phyloP scores from a whole-genome alignment of 169 alveolate genomes.

The Cryptosporidium bovis region DNA sequence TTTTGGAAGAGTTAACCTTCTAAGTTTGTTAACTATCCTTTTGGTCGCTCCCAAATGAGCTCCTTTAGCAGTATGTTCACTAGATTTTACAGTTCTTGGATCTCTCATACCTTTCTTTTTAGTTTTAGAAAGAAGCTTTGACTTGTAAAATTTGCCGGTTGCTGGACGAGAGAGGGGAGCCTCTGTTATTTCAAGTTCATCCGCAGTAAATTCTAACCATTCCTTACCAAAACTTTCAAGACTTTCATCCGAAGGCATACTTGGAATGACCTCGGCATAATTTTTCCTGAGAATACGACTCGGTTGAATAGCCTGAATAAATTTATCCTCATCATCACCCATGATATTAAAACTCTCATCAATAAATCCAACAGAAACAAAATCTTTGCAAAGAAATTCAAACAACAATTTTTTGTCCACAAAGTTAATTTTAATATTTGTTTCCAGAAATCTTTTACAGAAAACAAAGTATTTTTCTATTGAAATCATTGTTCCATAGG shows the following conservation, averaged over 20 bases:
- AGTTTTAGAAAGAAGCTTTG: background rate
- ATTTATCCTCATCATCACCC: constrained; percentile 3
- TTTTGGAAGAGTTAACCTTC: no score
- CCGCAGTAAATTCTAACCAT: background rate
- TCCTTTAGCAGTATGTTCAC: no score
- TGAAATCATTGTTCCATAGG: background rate
- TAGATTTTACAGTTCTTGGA: no score
- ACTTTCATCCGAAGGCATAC: background rate
- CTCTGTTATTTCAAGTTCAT: background rate
- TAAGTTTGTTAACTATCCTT: no score
- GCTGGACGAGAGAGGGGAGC: background rate
- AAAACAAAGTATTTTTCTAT: no score
- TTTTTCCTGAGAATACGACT: background rate
- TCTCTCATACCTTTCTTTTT: background rate
- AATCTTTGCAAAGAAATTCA: constrained; percentile 19
- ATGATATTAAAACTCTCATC: constrained; percentile 8
- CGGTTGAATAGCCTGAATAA: constrained; percentile 2
- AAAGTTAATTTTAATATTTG: background rate
- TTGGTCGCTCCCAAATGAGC: no score
- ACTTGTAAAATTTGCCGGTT: background rate
- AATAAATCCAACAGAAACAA: constrained; percentile 25
- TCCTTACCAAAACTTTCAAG: background rate
- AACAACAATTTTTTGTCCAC: background rate
- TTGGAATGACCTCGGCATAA: background rate
- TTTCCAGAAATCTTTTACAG: background rate